Evolutionary conservation across 2,329 filamentous ascomycete genomes (phyloP).

Genomic region (Colletotrichum tropicicola): DNA sequence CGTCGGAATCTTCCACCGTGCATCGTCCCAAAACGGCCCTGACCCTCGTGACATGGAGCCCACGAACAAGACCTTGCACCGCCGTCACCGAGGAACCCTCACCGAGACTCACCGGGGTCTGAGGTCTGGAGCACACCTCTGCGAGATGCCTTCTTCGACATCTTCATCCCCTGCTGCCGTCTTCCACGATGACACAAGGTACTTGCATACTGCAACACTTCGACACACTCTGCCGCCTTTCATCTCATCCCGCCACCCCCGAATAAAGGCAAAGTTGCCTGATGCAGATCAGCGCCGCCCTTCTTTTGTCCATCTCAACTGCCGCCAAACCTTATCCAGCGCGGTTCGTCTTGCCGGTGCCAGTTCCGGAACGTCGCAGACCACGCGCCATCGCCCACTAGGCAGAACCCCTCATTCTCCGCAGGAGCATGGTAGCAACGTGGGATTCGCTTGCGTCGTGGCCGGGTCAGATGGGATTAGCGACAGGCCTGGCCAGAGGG

Average conservation of each 20-base stretch:
- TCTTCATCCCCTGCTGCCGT: too few species aligned
- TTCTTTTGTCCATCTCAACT: constrained; percentile 8
- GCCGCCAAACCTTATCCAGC: constrained; percentile 5
- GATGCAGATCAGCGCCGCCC: not conserved
- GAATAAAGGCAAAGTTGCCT: not conserved
- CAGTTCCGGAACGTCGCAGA: not conserved
- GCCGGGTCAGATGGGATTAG: not conserved
- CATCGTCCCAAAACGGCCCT: too few species aligned
- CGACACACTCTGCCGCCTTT: not conserved
- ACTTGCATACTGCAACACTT: too few species aligned
- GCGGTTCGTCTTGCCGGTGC: not conserved
- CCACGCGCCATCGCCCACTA: not conserved
- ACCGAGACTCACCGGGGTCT: not conserved
- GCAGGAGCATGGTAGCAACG: constrained; percentile 7
- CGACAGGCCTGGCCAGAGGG: not conserved
- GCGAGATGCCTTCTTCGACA: not conserved
- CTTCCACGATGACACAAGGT: too few species aligned
- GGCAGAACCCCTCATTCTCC: constrained; percentile 16
- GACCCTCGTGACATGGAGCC: too few species aligned
- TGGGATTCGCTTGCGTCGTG: not conserved
- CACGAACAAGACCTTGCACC: too few species aligned
- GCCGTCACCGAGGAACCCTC: not conserved
- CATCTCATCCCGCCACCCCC: not conserved
- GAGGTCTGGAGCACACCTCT: not conserved
- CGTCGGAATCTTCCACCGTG: constrained; percentile 26